These are phyloP conservation scores for Blastobotrys illinoisensis DNA, from an alignment of 1,139 yeast species.

Conservation along the genomic window DNA sequence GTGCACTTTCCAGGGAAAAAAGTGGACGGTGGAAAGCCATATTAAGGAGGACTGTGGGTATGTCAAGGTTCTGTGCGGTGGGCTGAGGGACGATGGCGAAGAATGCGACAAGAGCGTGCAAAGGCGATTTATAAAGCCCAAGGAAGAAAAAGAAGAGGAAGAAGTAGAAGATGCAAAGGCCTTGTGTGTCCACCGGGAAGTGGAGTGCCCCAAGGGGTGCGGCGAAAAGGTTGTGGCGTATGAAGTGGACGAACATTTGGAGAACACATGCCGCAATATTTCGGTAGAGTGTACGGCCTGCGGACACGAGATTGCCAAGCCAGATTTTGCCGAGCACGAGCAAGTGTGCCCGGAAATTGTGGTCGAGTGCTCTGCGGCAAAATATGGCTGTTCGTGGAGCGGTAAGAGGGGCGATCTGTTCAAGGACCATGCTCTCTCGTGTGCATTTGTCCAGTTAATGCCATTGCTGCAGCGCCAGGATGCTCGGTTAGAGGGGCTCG, in stretches of 20 bases:
- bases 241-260: constrained; percentile 17
- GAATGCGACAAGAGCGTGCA: background rate
- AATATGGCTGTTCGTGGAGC: constrained; percentile 40
- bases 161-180: constrained; percentile 1
- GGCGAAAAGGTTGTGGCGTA: constrained; percentile 15
- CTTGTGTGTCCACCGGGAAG: constrained; percentile 22
- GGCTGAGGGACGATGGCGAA: constrained; percentile 9
- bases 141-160: background rate
- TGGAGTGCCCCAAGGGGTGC: constrained; percentile 21
- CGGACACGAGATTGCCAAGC: constrained; percentile 32
- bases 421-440: constrained; percentile 32
- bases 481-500: constrained; percentile 29
- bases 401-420: constrained; percentile 33
- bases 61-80: constrained; percentile 44
- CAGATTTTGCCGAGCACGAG: constrained; percentile 29
- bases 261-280: constrained; percentile 15
- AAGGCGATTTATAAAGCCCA: background rate
- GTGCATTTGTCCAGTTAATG: constrained; percentile 34
- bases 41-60: constrained; percentile 44
- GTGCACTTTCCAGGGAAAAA: constrained; percentile 51
- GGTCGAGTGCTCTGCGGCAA: constrained; percentile 33
- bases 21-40: constrained; percentile 59
- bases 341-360: constrained; percentile 34
- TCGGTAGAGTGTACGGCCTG: constrained; percentile 40
- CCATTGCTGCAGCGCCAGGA: constrained; percentile 33